Conservation (phyloP, 106 monocot species). For the Dendrobium chrysotoxum region DNA sequence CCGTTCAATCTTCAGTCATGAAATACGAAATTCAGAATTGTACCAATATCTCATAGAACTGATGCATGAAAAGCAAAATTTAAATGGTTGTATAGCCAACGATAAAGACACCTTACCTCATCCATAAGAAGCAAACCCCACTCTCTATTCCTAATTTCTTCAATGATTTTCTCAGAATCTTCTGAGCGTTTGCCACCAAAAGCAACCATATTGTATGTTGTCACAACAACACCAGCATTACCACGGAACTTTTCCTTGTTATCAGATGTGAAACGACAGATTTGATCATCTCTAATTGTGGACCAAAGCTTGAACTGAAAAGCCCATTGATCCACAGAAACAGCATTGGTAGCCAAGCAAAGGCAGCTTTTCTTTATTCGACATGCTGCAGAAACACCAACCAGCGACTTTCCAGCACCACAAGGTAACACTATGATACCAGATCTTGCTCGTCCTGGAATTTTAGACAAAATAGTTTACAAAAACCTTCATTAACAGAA, state of each 20-base stretch:
- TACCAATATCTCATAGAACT: neutral
- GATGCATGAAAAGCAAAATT: neutral
- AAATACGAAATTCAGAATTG: neutral
- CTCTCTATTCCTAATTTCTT: constrained; percentile 98
- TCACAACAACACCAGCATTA: constrained; percentile 96
- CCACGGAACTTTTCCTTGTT: constrained; percentile 94
- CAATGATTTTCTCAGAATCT: constrained; percentile 98
- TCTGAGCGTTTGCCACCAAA: constrained; percentile 97
- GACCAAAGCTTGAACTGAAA: constrained; percentile 99
- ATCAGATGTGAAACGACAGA: constrained; percentile 95
- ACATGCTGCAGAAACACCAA: constrained; percentile 96
- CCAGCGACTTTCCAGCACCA: constrained; percentile 97
- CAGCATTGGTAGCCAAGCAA: constrained; percentile 97
- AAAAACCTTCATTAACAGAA: neutral
- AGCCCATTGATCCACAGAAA: constrained; percentile 99
- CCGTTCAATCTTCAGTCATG: neutral
- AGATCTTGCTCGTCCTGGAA: constrained; percentile 85
- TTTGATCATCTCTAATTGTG: constrained; percentile 91
- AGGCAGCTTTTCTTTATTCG: constrained; percentile 89
- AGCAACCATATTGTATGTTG: constrained; percentile 99
- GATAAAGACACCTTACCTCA: constrained; percentile 44
- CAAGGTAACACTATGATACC: constrained; percentile 99
- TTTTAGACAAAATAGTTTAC: neutral
- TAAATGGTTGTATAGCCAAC: neutral
- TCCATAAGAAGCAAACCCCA: constrained; percentile 99